These are phyloP conservation scores for Wallemia ichthyophaga DNA, from an alignment of 1,284 basidiomycete genomes.

Conservation along the genomic window DNA sequence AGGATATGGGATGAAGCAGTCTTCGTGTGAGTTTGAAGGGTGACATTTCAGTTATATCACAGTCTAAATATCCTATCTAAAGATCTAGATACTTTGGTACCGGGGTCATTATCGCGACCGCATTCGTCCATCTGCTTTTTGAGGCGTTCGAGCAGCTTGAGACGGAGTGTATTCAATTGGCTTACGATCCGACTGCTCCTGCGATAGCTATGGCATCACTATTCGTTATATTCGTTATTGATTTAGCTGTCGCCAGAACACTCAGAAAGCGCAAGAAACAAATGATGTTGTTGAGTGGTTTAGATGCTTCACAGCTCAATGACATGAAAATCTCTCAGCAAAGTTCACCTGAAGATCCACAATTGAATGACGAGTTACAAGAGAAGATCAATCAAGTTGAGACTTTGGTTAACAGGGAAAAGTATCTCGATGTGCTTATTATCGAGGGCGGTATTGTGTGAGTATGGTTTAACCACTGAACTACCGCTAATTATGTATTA, in stretches of 20 bases:
- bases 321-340: neutral
- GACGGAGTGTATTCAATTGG: conserved; percentile 16
- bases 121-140: conserved; percentile 42
- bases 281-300: neutral
- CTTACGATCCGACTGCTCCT: conserved; percentile 17
- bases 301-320: neutral
- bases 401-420: conserved; percentile 1
- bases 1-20: neutral
- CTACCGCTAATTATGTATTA: too few relatives aligned
- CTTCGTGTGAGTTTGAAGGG: neutral
- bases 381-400: neutral
- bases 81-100: conserved; percentile 32
- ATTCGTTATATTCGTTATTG: conserved; percentile 14
- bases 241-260: conserved; percentile 14
- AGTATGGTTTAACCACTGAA: neutral
- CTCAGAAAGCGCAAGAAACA: conserved; percentile 4
- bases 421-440: conserved; percentile 13
- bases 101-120: conserved; percentile 41
- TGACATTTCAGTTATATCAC: too few relatives aligned
- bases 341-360: neutral
- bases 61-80: too few relatives aligned
- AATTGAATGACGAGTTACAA: conserved; percentile 1
- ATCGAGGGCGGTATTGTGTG: conserved; percentile 19
- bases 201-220: conserved; percentile 16
- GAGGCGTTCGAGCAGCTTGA: conserved; percentile 32